phyloP scores from a whole-genome alignment of 139 green algal species.

The Ettlia oleoabundans region DNA sequence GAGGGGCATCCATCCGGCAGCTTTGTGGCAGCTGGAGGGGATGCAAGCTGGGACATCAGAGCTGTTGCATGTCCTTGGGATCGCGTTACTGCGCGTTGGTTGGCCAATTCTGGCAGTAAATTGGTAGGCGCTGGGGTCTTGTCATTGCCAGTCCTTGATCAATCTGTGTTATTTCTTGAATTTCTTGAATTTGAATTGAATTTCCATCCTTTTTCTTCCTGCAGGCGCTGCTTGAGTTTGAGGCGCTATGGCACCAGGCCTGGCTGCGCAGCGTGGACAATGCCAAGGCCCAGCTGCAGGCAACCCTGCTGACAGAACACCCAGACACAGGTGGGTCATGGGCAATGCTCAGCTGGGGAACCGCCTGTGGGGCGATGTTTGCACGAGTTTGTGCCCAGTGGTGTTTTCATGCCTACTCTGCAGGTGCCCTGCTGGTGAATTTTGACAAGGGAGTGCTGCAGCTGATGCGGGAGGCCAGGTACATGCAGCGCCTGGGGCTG shows the following conservation, averaged over 20 bases:
- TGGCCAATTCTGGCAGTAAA: neutral
- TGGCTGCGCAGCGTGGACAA: conserved; percentile 68
- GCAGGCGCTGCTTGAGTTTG: conserved; percentile 92
- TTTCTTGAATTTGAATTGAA: neutral
- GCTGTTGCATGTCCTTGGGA: too few species aligned
- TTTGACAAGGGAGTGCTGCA: conserved; percentile 91
- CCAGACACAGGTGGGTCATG: conserved; percentile 64
- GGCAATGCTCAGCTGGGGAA: too few species aligned
- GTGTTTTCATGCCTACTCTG: too few species aligned
- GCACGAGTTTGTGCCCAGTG: too few species aligned
- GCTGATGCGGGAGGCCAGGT: conserved; percentile 89
- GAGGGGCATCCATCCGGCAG: too few species aligned
- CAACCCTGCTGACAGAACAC: conserved; percentile 86
- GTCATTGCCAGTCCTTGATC: neutral
- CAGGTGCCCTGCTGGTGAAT: conserved; percentile 80
- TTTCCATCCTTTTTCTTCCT: neutral
- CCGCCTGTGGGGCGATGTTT: too few species aligned
- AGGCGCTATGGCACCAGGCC: conserved; percentile 85
- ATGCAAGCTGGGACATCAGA: too few species aligned
- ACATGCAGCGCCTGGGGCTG: conserved; percentile 87
- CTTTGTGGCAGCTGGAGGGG: too few species aligned
- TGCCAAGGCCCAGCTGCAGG: conserved; percentile 78
- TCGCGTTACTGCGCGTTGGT: too few species aligned
- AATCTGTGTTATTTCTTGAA: neutral
- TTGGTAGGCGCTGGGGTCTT: neutral